phyloP scores from a whole-genome alignment of 1,284 basidiomycete species.

The Tilletia caries region DNA sequence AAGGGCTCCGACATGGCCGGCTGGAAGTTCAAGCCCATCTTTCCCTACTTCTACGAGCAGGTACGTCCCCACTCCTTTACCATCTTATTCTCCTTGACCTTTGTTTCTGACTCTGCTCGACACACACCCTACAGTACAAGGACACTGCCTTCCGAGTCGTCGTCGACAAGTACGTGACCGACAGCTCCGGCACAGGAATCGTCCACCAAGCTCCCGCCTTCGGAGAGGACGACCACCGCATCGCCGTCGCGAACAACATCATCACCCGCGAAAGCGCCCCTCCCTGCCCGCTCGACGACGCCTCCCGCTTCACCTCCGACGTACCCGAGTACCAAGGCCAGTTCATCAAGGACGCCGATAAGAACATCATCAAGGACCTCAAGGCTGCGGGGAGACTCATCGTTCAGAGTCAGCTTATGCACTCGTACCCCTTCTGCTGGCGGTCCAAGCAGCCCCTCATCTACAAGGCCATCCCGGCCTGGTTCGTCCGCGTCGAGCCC shows the following conservation, averaged over 20 bases:
- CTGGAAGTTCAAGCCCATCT: slow-evolving; percentile 92
- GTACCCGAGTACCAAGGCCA: slow-evolving; percentile 87
- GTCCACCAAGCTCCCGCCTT: slow-evolving; percentile 98
- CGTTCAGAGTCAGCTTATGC: slow-evolving; percentile 78
- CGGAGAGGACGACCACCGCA: slow-evolving; percentile 97
- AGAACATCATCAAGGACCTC: slow-evolving; percentile 85
- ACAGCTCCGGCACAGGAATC: slow-evolving; percentile 90
- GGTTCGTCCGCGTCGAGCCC: slow-evolving; percentile 89
- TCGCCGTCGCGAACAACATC: slow-evolving; percentile 79
- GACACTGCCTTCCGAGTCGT: slow-evolving; percentile 88
- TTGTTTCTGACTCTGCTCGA: too few relatives aligned
- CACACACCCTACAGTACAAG: slow-evolving; percentile 65
- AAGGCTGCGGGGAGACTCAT: slow-evolving; percentile 85
- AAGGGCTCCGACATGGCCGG: slow-evolving; percentile 89
- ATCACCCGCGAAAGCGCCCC: slow-evolving; percentile 82
- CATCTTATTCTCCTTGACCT: too few relatives aligned
- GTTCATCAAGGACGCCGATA: slow-evolving; percentile 92
- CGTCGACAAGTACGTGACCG: slow-evolving; percentile 88
- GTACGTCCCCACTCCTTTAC: not conserved
- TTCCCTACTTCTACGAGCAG: slow-evolving; percentile 86
- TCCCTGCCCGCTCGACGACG: slow-evolving; percentile 91
- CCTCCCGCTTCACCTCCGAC: slow-evolving; percentile 79
- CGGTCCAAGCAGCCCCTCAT: slow-evolving; percentile 91
- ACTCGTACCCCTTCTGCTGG: slow-evolving; percentile 98
- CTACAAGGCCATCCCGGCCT: slow-evolving; percentile 91